phyloP scores from a whole-genome alignment of 352 stramenopile species.

The Blastocystis sp. region DNA sequence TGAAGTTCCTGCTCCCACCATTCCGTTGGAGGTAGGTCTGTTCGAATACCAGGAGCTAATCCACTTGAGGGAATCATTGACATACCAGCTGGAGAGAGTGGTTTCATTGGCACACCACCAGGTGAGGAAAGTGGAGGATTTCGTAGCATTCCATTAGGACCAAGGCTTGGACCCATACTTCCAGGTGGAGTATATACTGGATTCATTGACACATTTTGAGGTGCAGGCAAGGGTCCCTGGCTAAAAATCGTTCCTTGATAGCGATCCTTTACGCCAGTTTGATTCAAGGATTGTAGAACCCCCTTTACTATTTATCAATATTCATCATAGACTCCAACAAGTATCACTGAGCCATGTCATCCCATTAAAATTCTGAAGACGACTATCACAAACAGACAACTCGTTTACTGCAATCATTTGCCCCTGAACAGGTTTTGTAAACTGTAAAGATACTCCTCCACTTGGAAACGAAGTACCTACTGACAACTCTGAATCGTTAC shows the following conservation, averaged over 20 bases:
- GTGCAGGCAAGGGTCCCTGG: no score
- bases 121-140: no score
- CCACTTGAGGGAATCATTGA: no score
- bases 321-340: not conserved
- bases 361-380: conserved; percentile 12
- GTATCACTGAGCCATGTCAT: not conserved
- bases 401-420: not conserved
- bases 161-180: not conserved
- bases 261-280: not conserved
- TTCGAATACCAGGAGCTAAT: no score
- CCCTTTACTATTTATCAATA: not conserved
- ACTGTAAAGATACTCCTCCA: not conserved
- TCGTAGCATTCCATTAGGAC: not conserved
- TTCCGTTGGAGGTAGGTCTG: not conserved
- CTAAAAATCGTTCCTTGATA: no score
- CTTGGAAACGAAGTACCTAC: not conserved
- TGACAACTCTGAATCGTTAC: not conserved
- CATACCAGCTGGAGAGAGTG: no score
- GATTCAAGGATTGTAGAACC: not conserved
- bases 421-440: not conserved
- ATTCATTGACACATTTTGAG: no score
- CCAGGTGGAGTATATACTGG: no score
- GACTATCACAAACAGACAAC: not conserved
- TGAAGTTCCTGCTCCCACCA: not conserved
- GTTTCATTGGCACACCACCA: not conserved